Evolutionary conservation across 2,329 filamentous ascomycete species (phyloP).

Genomic region (Penicillium sp.): DNA sequence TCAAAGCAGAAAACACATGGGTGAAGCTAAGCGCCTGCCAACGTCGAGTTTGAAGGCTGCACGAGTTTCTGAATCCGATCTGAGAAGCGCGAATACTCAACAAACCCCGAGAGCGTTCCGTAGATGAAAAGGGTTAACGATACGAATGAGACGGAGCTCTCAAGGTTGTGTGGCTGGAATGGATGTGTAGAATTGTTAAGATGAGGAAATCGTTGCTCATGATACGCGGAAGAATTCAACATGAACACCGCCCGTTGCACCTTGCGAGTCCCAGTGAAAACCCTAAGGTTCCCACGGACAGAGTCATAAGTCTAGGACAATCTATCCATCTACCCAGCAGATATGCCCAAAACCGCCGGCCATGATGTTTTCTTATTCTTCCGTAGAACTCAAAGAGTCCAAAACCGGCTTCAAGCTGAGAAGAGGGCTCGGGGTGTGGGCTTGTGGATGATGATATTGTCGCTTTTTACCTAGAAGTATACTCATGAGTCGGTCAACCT

Average conservation of each 20-base stretch:
- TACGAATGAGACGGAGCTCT: background rate
- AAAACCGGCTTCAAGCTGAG: too few relatives aligned
- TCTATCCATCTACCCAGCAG: background rate
- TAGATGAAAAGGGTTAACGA: background rate
- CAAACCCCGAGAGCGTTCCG: background rate
- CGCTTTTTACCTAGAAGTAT: too few relatives aligned
- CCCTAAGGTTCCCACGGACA: background rate
- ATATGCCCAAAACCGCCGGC: background rate
- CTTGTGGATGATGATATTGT: too few relatives aligned
- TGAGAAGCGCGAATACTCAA: background rate
- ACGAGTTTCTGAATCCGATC: background rate
- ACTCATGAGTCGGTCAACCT: too few relatives aligned
- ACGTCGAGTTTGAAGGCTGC: background rate
- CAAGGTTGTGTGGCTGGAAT: too few relatives aligned
- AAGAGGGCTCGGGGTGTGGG: too few relatives aligned
- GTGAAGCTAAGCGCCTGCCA: background rate
- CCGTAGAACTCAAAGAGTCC: too few relatives aligned
- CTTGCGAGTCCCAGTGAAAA: background rate
- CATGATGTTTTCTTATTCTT: too few relatives aligned
- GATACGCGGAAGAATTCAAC: background rate
- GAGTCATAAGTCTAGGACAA: background rate
- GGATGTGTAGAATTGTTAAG: background rate
- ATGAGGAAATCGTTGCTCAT: background rate
- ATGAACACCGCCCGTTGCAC: background rate
- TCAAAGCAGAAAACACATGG: background rate